Evolutionary conservation across 805 yeast species (phyloP), one percentile per base, ranked within the genome.

Genomic region (Ogataea paradorogensis): DNA sequence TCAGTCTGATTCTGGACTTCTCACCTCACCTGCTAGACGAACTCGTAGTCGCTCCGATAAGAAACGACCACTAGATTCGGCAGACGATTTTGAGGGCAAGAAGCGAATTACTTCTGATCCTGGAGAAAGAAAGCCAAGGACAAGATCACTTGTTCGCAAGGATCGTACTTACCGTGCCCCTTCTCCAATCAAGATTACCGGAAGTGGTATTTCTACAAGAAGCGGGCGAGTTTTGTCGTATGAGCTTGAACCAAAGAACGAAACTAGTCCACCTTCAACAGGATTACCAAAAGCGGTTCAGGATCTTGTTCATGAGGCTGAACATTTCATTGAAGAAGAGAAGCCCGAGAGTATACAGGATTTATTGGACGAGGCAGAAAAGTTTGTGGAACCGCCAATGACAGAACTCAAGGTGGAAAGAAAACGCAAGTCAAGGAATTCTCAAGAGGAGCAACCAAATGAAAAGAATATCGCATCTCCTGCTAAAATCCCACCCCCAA

Each of bases 221-320:
- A 55, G 59, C 33, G 59, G 58, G 8, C 48, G 62, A 11, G 59
- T 58, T 9, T 38, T 59, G 27, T 58, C 63, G 3, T 58, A 58
- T 35, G 62, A 56, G 16, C 39, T 56, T 1, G 63, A 55, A 11
- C 52, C 51, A 15, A 28, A 40, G 8, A 27, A 35, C 3, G 48
- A 40, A n/a, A 35, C 35, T 5, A 45, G 38, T 5, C 42, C 38
- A 3, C 23, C 36, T 4, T 16, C 44, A 3, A 48, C 52, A 18
- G 28, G 30, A 4, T 29, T 53, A 2, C 59, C 61, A 5, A 53
- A 49, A 30, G 43, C 44, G 3, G 53, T 47, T 20, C 47, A 55
- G 27, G 46, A 48, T 7, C 40, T 59, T 20, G 51, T 56, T 10
- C 50, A 49, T 16, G 63, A 58, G 35, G 63, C 61, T 4, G 61